These are phyloP conservation scores for Geotrichum reessii DNA, from an alignment of 1,139 yeast species.

Conservation along the genomic window DNA sequence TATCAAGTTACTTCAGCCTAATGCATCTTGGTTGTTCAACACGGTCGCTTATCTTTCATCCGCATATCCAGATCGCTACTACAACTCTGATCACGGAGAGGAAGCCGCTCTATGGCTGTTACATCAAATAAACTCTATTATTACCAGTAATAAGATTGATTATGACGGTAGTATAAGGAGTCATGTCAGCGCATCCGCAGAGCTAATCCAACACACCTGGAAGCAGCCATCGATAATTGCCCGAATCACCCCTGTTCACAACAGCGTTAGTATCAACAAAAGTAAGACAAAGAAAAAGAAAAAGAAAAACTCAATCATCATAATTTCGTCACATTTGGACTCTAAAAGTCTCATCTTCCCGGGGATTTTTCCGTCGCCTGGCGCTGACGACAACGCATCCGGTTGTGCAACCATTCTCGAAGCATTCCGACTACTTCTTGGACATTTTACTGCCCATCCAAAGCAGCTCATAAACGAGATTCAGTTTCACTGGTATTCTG, in stretches of 20 bases:
- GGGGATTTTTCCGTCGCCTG: constrained; percentile 70
- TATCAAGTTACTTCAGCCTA: neutral
- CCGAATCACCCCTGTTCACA: neutral
- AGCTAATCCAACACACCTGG: neutral
- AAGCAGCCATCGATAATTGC: constrained; percentile 2
- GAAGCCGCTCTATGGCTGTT: constrained; percentile 71
- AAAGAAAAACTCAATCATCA: constrained; percentile 44
- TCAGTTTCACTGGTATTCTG: constrained; percentile 91
- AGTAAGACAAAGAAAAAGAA: neutral
- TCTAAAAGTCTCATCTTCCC: constrained; percentile 74
- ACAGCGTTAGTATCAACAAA: neutral
- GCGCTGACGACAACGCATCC: constrained; percentile 93
- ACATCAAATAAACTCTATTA: constrained; percentile 43
- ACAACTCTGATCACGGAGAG: constrained; percentile 63
- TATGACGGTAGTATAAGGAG: constrained; percentile 24
- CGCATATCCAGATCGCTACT: constrained; percentile 66
- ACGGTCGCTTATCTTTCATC: constrained; percentile 37
- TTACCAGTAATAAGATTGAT: constrained; percentile 33
- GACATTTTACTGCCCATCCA: neutral
- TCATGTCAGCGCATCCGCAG: neutral
- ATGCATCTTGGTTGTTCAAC: neutral
- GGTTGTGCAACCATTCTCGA: constrained; percentile 80
- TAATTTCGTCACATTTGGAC: constrained; percentile 89
- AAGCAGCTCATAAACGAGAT: constrained; percentile 59
- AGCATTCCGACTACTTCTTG: constrained; percentile 50